Base-by-base conservation (phyloP, 2,329 filamentous ascomycete species). In the Pseudogymnoascus destructans region DNA sequence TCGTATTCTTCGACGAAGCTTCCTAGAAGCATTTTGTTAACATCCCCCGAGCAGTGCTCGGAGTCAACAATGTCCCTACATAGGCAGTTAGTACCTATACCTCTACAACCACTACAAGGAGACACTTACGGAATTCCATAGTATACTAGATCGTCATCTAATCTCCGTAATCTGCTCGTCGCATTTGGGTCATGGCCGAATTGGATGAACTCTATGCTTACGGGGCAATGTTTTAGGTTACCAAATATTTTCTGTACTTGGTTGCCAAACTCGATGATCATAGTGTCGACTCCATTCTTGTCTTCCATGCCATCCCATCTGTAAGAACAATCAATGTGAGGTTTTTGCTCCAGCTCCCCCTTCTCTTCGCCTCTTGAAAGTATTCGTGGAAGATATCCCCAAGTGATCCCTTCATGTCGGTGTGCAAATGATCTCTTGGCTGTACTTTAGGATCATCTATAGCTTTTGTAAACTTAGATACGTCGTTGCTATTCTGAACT, bases 21-120 rank as follows among this genome's bases (percentile, higher is more conserved):
- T 7, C 67, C 67, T 1, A 69, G 57, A 10, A 69, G 64, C 67
- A 70, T 69, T 40, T 70, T 70, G 21, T 69, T 65, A 10, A 69
- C 59, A 36, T 70, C 64, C 0, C 66, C 65, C 1, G 57, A 36
- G 0, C 63, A 61, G 5, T 58, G 64, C 21, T 69, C 67, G 0
- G 63, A 65, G 32, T 69, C 68, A 17, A 69, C 65, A 21, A 70
- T 57, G 38, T 69, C 68, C 1, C 66, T 66, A 25, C 0, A 25
- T 9, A 32, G 9, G 35, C 15, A 3, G 25, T 49, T 42, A 13
- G 2, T 11, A 19, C 25, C 13, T 9, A 3, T 17, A 35, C 13
- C 11, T n/a, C 35, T 38, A 9, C 7, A 17, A 38, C 9, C 5
- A 8, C 3, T 38, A 35, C 7, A 35, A 32, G 11, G 32, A n/a